phyloP scores from a whole-genome alignment of 495 filamentous ascomycete species.

The Neurospora sp. region DNA sequence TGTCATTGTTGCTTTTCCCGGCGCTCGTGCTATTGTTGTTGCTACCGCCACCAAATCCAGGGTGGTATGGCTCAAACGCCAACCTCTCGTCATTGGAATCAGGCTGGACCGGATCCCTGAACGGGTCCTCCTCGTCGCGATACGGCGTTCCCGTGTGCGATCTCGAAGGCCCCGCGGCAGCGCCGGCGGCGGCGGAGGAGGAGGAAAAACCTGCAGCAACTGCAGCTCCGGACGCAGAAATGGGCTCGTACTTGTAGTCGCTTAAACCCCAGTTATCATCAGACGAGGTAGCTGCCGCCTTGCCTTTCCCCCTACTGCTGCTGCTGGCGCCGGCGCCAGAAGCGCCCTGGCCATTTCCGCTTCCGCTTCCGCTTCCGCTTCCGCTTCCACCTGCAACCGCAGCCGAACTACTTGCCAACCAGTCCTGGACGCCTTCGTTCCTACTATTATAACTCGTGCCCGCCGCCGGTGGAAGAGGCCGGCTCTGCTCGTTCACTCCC shows the following conservation, averaged over 20 bases:
- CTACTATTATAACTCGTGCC: not conserved
- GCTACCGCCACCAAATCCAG: constrained; percentile 29
- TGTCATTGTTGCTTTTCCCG: not conserved
- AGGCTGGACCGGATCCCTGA: constrained; percentile 30
- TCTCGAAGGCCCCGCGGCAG: constrained; percentile 22
- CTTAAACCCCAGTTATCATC: constrained; percentile 1
- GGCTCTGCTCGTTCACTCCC: constrained; percentile 14
- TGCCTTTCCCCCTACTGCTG: constrained; percentile 32
- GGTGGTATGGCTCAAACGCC: constrained; percentile 42
- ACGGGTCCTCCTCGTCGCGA: constrained; percentile 33
- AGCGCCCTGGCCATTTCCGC: not conserved
- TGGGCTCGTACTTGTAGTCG: not conserved
- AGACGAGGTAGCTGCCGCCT: constrained; percentile 20
- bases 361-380: not conserved
- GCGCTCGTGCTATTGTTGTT: not conserved
- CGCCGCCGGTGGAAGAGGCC: not conserved
- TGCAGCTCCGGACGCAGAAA: not conserved
- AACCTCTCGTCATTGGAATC: constrained; percentile 21
- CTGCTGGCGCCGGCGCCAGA: not conserved
- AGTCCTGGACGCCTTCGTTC: not conserved
- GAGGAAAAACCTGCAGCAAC: not conserved
- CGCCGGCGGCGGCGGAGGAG: not conserved
- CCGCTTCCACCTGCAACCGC: not conserved
- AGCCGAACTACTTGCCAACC: constrained; percentile 8
- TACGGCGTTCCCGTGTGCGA: constrained; percentile 25